Evolutionary conservation across 495 filamentous ascomycete genomes (phyloP).

Genomic region (Tuber umbilicatum): DNA sequence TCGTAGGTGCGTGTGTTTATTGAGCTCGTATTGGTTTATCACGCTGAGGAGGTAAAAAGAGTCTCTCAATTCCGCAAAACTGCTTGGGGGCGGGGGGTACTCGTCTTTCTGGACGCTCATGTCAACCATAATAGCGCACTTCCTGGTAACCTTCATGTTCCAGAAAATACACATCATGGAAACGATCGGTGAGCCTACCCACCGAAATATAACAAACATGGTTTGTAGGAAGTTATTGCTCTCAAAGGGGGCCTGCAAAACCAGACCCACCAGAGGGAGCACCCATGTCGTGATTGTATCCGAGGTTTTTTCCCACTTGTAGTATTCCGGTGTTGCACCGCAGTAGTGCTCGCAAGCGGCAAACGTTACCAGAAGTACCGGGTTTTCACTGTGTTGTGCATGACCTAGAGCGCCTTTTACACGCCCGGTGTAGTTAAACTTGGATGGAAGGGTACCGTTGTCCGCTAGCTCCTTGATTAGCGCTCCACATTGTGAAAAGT

Average conservation of each 20-base stretch:
- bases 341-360: not conserved
- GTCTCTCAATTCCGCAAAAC: constrained; percentile 46
- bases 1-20: not conserved
- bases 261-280: constrained; percentile 45
- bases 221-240: constrained; percentile 45
- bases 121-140: constrained; percentile 47
- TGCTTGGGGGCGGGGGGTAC: constrained; percentile 32
- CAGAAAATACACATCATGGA: constrained; percentile 46
- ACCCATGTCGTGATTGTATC: constrained; percentile 49
- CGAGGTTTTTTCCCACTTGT: constrained; percentile 42
- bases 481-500: not conserved
- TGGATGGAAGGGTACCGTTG: not conserved
- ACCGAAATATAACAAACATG: constrained; percentile 43
- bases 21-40: constrained; percentile 46
- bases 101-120: constrained; percentile 44
- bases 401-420: not conserved
- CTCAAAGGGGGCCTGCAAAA: constrained; percentile 48
- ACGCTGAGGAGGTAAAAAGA: constrained; percentile 46
- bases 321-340: constrained; percentile 7
- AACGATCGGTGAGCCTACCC: constrained; percentile 45
- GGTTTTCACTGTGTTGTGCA: not conserved
- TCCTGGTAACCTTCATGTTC: constrained; percentile 49
- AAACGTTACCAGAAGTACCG: not conserved
- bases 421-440: not conserved
- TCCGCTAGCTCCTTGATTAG: not conserved